Evolutionary conservation across 1,284 basidiomycete species (phyloP).

Genomic region (Tylopilus sp.): DNA sequence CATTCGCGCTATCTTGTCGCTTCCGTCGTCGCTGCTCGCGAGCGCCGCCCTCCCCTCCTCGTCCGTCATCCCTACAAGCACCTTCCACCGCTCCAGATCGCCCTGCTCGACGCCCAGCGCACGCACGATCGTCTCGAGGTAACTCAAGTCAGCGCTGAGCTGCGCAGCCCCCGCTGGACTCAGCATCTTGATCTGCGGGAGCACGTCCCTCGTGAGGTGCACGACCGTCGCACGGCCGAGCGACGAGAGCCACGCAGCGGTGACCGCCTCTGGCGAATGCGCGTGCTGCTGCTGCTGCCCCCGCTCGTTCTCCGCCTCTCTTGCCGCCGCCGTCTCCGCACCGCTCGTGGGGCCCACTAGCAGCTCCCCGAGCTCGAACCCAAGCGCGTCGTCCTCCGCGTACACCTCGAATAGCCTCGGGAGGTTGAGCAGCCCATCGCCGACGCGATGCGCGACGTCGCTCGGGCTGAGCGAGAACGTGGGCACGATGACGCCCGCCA

Average conservation of each 20-base stretch:
- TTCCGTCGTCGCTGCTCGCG: slow-evolving; percentile 33
- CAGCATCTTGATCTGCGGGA: slow-evolving; percentile 61
- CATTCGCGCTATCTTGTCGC: slow-evolving; percentile 36
- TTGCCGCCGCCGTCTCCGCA: background rate
- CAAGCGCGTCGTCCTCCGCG: slow-evolving; percentile 86
- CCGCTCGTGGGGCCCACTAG: slow-evolving; percentile 6
- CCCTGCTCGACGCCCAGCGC: slow-evolving; percentile 85
- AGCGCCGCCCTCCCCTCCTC: slow-evolving; percentile 46
- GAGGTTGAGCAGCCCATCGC: slow-evolving; percentile 90
- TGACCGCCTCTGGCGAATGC: slow-evolving; percentile 68
- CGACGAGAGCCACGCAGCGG: slow-evolving; percentile 86
- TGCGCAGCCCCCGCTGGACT: slow-evolving; percentile 72
- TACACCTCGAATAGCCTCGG: slow-evolving; percentile 94
- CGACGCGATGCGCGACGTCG: slow-evolving; percentile 82
- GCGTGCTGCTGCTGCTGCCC: slow-evolving; percentile 38
- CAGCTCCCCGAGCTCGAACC: slow-evolving; percentile 66
- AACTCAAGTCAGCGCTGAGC: slow-evolving; percentile 83
- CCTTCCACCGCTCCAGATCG: slow-evolving; percentile 72
- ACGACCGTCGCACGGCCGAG: slow-evolving; percentile 78
- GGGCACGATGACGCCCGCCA: slow-evolving; percentile 63
- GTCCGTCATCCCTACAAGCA: slow-evolving; percentile 57
- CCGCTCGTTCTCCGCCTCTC: slow-evolving; percentile 16
- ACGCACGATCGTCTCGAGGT: slow-evolving; percentile 86
- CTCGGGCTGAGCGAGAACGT: slow-evolving; percentile 92
- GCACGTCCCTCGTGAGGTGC: slow-evolving; percentile 63